Conservation (phyloP, 257 asterid genomes). For the Nicotiana undulata region DNA sequence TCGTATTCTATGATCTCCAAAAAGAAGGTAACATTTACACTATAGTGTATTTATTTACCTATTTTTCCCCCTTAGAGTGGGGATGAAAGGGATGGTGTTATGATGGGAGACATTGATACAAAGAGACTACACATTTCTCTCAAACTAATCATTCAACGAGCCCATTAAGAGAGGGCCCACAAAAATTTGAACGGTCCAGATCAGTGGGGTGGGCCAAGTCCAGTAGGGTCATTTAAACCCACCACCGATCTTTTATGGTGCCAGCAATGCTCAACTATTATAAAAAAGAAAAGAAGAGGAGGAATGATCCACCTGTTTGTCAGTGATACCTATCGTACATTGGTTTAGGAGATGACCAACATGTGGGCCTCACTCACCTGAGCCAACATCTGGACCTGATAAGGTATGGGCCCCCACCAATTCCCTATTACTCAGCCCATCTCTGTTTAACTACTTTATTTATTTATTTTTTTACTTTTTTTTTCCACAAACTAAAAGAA, state of each 20-base stretch:
- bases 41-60: too few relatives aligned
- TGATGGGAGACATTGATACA: slow-evolving; percentile 9
- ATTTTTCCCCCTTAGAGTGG: background rate
- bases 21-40: background rate
- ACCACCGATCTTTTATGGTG: slow-evolving; percentile 67
- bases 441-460: slow-evolving; percentile 2
- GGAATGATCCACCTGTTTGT: slow-evolving; percentile 36
- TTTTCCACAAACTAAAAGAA: background rate
- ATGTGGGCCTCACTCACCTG: slow-evolving; percentile 70
- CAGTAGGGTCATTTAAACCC: slow-evolving; percentile 54
- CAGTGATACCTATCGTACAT: slow-evolving; percentile 20
- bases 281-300: background rate
- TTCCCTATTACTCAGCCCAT: slow-evolving; percentile 50
- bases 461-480: background rate
- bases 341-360: slow-evolving; percentile 34
- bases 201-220: slow-evolving; percentile 28
- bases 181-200: slow-evolving; percentile 35
- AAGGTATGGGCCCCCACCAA: slow-evolving; percentile 69
- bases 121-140: slow-evolving; percentile 16
- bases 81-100: background rate
- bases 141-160: slow-evolving; percentile 43
- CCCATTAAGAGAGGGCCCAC: slow-evolving; percentile 47
- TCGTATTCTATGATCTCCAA: background rate
- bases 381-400: slow-evolving; percentile 72
- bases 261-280: slow-evolving; percentile 37